Conservation (phyloP, 768 basidiomycete genomes). For the Sporobolomyces pararoseus region DNA sequence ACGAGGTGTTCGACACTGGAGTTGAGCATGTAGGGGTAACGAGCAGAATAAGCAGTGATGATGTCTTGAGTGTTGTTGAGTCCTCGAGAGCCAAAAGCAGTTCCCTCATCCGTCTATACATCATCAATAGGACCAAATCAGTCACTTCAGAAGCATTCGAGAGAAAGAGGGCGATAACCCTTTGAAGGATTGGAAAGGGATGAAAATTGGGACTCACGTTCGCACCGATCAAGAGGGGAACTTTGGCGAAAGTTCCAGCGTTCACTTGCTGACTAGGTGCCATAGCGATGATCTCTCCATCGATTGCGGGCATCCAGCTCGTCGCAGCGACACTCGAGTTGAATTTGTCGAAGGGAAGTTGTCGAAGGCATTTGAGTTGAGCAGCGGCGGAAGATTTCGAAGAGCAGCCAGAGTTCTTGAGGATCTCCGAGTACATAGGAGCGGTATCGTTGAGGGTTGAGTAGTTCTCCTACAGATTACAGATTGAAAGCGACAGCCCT, state of each 20-base stretch:
- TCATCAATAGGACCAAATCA: too few relatives aligned
- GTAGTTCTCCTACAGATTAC: neutral
- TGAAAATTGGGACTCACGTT: slow-evolving; percentile 1
- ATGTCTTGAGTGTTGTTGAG: slow-evolving; percentile 28
- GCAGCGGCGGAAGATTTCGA: neutral
- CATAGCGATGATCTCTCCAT: slow-evolving; percentile 26
- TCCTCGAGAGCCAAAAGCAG: slow-evolving; percentile 12
- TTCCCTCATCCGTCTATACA: slow-evolving; percentile 33
- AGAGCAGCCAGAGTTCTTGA: slow-evolving; percentile 25
- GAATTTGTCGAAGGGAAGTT: slow-evolving; percentile 28
- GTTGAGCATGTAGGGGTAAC: slow-evolving; percentile 4
- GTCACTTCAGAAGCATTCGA: too few relatives aligned
- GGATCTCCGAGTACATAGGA: slow-evolving; percentile 8
- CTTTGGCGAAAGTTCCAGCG: slow-evolving; percentile 21
- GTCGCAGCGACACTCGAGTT: slow-evolving; percentile 20
- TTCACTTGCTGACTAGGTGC: slow-evolving; percentile 4
- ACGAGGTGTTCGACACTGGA: slow-evolving; percentile 23
- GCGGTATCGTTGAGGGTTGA: neutral
- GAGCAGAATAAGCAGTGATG: slow-evolving; percentile 5
- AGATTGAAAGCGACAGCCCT: neutral
- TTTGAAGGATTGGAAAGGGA: too few relatives aligned
- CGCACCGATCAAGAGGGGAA: slow-evolving; percentile 38
- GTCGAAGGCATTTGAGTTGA: slow-evolving; percentile 31
- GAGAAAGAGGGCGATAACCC: too few relatives aligned
- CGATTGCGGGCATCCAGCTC: slow-evolving; percentile 22